Conservation (phyloP, 164 flowering plant genomes). For the Taxillus chinensis region DNA sequence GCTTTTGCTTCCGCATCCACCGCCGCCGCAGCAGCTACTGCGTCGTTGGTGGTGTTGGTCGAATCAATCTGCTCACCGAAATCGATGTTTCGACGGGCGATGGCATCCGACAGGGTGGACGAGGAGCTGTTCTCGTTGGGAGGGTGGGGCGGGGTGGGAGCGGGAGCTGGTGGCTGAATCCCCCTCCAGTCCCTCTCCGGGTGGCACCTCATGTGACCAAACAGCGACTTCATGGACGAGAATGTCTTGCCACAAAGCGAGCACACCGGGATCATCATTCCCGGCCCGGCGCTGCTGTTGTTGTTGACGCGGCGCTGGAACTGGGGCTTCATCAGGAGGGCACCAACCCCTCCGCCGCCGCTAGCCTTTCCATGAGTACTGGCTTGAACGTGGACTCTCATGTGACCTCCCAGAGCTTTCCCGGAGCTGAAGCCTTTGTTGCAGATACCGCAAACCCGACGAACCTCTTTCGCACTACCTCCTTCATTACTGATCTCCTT, state of each 20-base stretch:
- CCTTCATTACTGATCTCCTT: too few species aligned
- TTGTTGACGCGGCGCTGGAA: too few species aligned
- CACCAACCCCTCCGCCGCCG: too few species aligned
- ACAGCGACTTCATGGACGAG: constrained; percentile 42
- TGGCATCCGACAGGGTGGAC: constrained; percentile 1
- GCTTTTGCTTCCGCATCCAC: too few species aligned
- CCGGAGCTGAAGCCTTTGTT: constrained; percentile 31
- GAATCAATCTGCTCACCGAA: constrained; percentile 12
- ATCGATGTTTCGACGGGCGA: neutral
- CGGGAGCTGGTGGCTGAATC: constrained; percentile 32
- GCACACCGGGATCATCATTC: constrained; percentile 13
- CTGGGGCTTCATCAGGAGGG: too few species aligned
- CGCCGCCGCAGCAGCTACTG: neutral
- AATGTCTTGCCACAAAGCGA: constrained; percentile 36
- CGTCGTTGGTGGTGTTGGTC: neutral
- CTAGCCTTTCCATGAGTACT: neutral
- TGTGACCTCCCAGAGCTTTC: constrained; percentile 56
- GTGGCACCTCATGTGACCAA: constrained; percentile 77
- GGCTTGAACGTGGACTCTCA: constrained; percentile 30
- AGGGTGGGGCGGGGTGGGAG: neutral
- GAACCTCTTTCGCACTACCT: too few species aligned
- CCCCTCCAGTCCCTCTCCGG: constrained; percentile 58
- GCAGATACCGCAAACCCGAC: constrained; percentile 18
- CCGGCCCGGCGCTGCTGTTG: too few species aligned
- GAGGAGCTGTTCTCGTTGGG: constrained; percentile 15